Conservation (phyloP, 2,329 filamentous ascomycete genomes). For the Cercospora nicotianae region DNA sequence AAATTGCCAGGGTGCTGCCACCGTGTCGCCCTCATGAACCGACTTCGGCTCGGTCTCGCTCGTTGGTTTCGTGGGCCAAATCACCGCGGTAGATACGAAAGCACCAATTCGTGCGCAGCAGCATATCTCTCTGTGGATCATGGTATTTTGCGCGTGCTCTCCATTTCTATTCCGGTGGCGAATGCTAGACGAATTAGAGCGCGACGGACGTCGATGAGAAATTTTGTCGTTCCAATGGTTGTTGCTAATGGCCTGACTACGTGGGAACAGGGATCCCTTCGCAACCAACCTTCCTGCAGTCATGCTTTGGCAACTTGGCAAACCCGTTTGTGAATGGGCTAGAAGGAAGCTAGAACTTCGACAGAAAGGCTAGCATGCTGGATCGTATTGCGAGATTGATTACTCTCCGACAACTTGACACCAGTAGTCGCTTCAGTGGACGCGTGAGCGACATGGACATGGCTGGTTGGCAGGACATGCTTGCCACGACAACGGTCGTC, state of each 20-base stretch:
- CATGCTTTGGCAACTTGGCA: neutral
- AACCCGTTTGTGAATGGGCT: neutral
- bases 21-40: neutral
- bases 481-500: neutral
- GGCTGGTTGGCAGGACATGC: neutral
- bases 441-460: neutral
- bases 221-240: neutral
- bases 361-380: neutral
- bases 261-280: neutral
- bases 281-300: neutral
- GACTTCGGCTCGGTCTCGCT: constrained; percentile 1
- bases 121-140: neutral
- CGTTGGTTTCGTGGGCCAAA: neutral
- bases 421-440: neutral
- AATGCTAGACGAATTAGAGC: neutral
- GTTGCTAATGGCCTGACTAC: neutral
- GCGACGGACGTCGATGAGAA: neutral
- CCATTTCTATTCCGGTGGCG: neutral
- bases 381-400: neutral
- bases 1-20: constrained; percentile 3
- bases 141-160: neutral
- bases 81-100: constrained; percentile 11
- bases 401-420: neutral
- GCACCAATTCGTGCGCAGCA: neutral
- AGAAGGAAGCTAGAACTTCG: constrained; percentile 12